phyloP scores from a whole-genome alignment of 305 asterid species.

The Fraxinus sp. region DNA sequence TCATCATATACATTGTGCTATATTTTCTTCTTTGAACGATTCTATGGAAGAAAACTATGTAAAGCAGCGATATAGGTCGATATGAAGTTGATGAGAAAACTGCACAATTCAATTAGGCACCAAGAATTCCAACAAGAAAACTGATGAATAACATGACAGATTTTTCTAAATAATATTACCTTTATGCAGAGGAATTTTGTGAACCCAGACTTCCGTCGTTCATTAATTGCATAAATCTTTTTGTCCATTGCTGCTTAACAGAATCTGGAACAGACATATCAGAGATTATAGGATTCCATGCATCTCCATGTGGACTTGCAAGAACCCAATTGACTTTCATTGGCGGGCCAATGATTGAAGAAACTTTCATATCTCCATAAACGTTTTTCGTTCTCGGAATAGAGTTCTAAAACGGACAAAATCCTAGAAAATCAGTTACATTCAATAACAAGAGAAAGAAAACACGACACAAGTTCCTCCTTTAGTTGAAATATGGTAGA shows the following conservation, averaged over 20 bases:
- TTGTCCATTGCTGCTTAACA: conserved; percentile 66
- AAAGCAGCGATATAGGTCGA: neutral
- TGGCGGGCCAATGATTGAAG: conserved; percentile 47
- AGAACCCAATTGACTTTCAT: conserved; percentile 73
- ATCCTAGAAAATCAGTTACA: neutral
- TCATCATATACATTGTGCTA: neutral
- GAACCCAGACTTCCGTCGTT: conserved; percentile 26
- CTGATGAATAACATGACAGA: neutral
- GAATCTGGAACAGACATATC: conserved; percentile 51
- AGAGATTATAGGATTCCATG: conserved; percentile 61
- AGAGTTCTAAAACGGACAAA: conserved; percentile 32
- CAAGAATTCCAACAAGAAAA: neutral
- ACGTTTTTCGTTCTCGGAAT: conserved; percentile 27
- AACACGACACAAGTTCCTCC: neutral
- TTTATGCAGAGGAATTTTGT: conserved; percentile 25
- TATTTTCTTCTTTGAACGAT: neutral
- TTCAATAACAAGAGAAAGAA: neutral
- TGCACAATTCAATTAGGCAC: neutral
- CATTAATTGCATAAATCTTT: conserved; percentile 55
- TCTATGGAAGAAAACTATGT: neutral
- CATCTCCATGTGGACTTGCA: conserved; percentile 57
- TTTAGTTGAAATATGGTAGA: neutral
- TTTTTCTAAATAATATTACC: conserved; percentile 22
- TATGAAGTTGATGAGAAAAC: neutral
- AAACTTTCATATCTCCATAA: conserved; percentile 19